Evolutionary conservation across 225 moss, liverwort and hornwort species (phyloP), one percentile per base, ranked within the genome.

Genomic region (Rhytidiadelphus loreus): DNA sequence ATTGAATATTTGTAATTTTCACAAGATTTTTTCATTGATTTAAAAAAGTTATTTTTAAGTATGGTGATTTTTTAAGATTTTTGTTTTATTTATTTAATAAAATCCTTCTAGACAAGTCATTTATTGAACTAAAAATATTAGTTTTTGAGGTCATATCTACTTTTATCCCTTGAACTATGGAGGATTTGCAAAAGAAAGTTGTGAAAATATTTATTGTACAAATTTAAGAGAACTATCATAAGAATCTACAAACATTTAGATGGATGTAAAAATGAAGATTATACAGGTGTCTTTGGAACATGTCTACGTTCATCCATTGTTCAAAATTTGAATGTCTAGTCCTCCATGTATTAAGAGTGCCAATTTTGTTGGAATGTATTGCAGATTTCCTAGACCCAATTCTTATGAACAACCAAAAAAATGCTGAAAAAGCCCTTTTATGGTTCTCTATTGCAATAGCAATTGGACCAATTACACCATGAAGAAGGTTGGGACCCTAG

Each of bases 391-490:
- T 5, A 64, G 33, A 64, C 10, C 19, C 1, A 35, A 35, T 65
- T 65, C 3, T 65, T 5, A 2, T 3, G 6, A 11, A 35, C 5
- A 10, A 19, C 19, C 35, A 65, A 65, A 65, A 35, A 19, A 11
- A 35, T 0, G 6, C 18, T 0, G 9, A 0, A 0, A 19, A 35
- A 19, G 6, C 5, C 9, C 5, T 10, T 35, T 1, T 3, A 33
- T 35, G 19, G 5, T 0, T 64, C 19, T 2, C 1, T 19, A 5
- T 35, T 35, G 35, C 8, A 1, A 64, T 16, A 10, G 5, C 64
- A 64, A 64, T 64, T 19, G 19, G 65, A 1, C 20, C 0, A 2
- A 1, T 3, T 65, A 2, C 11, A 65, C 10, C 3, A 0, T 20
- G 10, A 65, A 65, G 35, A 2, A 11, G 0, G 1, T 2, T 11